Base-by-base conservation (phyloP, 2,329 filamentous ascomycete genomes). In the Colletotrichum spaethianum region DNA sequence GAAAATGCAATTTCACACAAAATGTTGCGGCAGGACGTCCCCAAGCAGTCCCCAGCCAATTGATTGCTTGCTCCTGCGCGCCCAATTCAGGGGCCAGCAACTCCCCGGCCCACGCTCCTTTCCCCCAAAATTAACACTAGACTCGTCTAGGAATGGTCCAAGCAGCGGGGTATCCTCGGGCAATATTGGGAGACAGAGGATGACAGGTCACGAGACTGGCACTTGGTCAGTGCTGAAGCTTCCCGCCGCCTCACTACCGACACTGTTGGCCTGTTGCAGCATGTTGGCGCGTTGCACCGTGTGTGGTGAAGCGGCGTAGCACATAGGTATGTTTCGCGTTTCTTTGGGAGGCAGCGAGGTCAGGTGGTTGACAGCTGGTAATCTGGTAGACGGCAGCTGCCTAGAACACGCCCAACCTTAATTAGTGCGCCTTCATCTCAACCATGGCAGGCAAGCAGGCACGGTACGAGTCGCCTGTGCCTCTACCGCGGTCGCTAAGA, bases 1-100 rank as follows among this genome's bases (percentile, higher is more conserved):
- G 76, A 77, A 80, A 80, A 78, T 79, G 80, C 77, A 82, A 82
- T 82, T 82, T 82, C 79, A 82, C 79, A 79, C 74, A 77, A 82
- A 80, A 79, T 80, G 79, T 80, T 81, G 77, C 79, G 76, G 79
- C 74, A 76, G 74, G 75, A 73, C 67, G 63, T 64, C 44, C 67
- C 73, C 66, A 71, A 72, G 46, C 28, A 26, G 14, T 50, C 44
- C 52, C 67, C 72, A 73, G 72, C 75, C 75, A 76, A 76, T 76
- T 73, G 70, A 55, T 59, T 57, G 69, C 63, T 57, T 52, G 66
- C 38, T 64, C 56, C 72, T 67, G 71, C 59, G 26, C 36, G 65
- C 72, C 69, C 73, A 73, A 75, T 75, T 76, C 74, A 75, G 74
- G 74, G 75, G 75, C 65, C 48, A 65, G 56, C 56, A 61, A 63